Conservation (phyloP, 129 eudicot species). For the Kitagawia praeruptora region DNA sequence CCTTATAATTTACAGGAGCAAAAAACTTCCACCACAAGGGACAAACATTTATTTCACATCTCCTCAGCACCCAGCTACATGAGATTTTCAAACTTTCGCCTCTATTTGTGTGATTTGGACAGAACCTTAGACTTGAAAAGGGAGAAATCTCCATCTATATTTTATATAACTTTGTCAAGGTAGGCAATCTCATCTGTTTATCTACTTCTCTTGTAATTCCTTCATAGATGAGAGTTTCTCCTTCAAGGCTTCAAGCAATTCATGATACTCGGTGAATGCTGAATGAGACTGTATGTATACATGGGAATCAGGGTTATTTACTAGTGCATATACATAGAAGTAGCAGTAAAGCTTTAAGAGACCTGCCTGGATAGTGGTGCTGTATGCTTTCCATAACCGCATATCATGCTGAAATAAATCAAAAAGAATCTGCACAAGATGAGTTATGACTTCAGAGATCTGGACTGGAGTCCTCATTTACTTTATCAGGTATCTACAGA, state of each 20-base stretch:
- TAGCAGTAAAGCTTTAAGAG: slow-evolving; percentile 10
- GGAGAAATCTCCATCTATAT: background rate
- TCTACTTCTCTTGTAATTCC: slow-evolving; percentile 42
- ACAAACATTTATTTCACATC: background rate
- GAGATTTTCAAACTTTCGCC: no score
- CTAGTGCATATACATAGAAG: no score
- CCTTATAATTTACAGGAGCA: background rate
- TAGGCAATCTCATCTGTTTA: slow-evolving; percentile 12
- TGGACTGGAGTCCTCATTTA: background rate
- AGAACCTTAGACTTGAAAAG: background rate
- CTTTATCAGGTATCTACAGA: background rate
- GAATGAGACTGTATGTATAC: slow-evolving; percentile 53
- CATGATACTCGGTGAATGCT: slow-evolving; percentile 69
- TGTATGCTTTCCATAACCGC: slow-evolving; percentile 86
- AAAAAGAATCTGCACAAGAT: slow-evolving; percentile 60
- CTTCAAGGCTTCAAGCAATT: slow-evolving; percentile 76
- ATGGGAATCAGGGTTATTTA: background rate
- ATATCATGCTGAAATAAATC: slow-evolving; percentile 86
- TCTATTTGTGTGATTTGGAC: background rate
- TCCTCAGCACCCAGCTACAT: background rate
- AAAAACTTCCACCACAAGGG: background rate
- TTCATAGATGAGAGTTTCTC: slow-evolving; percentile 56
- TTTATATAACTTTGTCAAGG: background rate
- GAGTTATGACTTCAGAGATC: background rate
- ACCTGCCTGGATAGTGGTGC: slow-evolving; percentile 62